Evolutionary conservation across 345 rosid species (phyloP), one percentile per base, ranked within the genome.

Genomic region (Rhizophora mangle): DNA sequence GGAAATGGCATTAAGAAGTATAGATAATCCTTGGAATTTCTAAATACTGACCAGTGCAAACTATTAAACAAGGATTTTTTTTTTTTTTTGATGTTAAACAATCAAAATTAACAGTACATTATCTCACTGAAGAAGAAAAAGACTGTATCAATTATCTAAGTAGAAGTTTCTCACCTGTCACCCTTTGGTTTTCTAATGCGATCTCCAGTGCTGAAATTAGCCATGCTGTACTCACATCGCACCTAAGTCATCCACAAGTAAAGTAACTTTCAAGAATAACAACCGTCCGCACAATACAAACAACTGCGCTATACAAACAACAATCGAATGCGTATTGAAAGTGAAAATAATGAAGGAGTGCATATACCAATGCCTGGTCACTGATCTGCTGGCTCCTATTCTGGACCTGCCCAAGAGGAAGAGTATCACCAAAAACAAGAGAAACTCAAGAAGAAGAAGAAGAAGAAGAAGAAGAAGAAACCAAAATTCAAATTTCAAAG

Each of bases 161-260:
- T 6, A 56, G 60, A 24, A 24, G 30, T 8, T 9, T 21, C 26
- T 22, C 59, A 88, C 96, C 96, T 86, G 76, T 95, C 98, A 29
- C 89, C 88, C 80, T 88, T 92, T 34, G 91, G 96, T 78, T 87
- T 90, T 79, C 97, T 84, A 84, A 77, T 80, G 62, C 93, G 90
- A 83, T 91, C 97, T 74, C 97, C 95, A 3, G 93, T 87, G 68
- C 96, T 91, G 70, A 94, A 94, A 79, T 89, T 93, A 80, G 98
- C 96, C 98, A 91, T 94, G 72, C 86, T 88, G 70, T 94, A 94
- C 85, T 91, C 96, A 54, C 98, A 94, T 5, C 86, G 83, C 60
- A 94, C 96, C 97, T 94, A 58, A 63, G 6, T 55, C 27, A 70
- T 9, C 36, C 22, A 60, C 34, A 75, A 19, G 21, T 18, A 70